These are phyloP conservation scores for Emiliania huxleyi DNA, from an alignment of 78 protist species.

Conservation along the genomic window DNA sequence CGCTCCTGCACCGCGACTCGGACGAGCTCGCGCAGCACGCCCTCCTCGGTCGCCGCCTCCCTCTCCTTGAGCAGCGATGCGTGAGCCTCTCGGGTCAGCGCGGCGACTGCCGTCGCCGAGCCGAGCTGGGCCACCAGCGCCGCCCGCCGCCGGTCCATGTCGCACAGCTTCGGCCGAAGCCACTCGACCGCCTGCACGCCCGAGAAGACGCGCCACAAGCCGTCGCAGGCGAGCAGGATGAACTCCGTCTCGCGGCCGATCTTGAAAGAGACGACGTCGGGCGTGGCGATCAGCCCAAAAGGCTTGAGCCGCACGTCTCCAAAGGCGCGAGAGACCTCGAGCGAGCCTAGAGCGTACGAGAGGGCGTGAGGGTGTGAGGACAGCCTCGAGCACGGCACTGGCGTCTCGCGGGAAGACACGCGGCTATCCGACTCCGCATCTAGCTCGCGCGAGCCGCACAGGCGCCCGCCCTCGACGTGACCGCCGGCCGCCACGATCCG, in stretches of 20 bases:
- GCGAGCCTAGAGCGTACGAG: too few species aligned
- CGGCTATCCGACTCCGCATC: too few species aligned
- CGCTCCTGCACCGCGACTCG: neutral
- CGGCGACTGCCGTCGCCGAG: neutral
- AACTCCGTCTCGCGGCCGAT: neutral
- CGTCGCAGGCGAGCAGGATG: conserved; percentile 7
- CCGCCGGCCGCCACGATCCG: neutral
- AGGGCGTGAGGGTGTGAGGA: too few species aligned
- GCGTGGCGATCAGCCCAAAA: neutral
- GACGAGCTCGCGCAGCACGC: neutral
- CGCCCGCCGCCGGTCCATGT: neutral
- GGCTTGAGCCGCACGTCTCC: neutral
- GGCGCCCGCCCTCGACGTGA: neutral
- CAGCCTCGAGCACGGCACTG: too few species aligned
- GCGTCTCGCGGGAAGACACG: too few species aligned
- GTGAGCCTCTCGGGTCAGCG: neutral
- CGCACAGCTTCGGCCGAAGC: neutral
- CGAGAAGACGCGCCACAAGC: neutral
- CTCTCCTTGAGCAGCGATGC: neutral
- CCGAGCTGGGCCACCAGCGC: neutral
- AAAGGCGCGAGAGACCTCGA: neutral
- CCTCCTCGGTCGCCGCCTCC: neutral
- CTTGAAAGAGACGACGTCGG: neutral
- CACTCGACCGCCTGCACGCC: neutral
- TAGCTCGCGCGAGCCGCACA: conserved; percentile 18